Percentiles rank a stretch among this genome's conserved stretches.
phyloP scores from a whole-genome alignment of 2,329 filamentous ascomycete genomes.

The Chaetomiaceae sp. region DNA sequence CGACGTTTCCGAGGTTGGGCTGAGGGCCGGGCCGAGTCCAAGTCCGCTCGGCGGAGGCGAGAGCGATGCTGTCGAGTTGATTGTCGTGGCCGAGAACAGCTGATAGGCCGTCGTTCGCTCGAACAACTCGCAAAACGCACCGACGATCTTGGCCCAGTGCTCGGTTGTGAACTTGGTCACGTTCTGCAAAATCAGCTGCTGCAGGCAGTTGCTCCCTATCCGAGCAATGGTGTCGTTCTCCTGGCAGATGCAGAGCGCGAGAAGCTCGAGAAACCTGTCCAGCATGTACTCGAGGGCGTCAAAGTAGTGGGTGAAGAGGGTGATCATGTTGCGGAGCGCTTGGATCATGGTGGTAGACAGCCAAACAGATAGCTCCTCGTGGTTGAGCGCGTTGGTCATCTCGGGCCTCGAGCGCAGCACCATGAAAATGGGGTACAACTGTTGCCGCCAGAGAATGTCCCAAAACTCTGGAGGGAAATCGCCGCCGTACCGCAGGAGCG shows the following conservation, averaged over 20 bases:
- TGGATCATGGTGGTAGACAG: conserved; percentile 99
- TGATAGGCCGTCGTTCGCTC: conserved; percentile 91
- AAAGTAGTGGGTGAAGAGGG: conserved; percentile 97
- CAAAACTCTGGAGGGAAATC: conserved; percentile 93
- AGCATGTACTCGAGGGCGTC: conserved; percentile 96
- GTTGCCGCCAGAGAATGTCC: conserved; percentile 96
- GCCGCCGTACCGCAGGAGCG: conserved; percentile 80
- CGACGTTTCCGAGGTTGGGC: conserved; percentile 34
- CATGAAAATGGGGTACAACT: conserved; percentile 97
- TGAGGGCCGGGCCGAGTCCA: conserved; percentile 41
- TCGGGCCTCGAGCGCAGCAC: conserved; percentile 93
- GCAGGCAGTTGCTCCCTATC: conserved; percentile 96
- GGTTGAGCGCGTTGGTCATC: conserved; percentile 89
- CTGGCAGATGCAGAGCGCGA: conserved; percentile 95
- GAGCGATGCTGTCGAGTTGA: conserved; percentile 46
- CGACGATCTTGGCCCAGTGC: conserved; percentile 93
- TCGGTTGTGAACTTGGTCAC: conserved; percentile 81
- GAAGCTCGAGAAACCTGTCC: conserved; percentile 88
- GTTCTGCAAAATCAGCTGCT: conserved; percentile 94
- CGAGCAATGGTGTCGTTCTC: conserved; percentile 98
- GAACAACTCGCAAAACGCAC: conserved; percentile 92
- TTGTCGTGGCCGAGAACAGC: conserved; percentile 76
- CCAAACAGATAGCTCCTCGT: conserved; percentile 97
- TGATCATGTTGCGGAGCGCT: conserved; percentile 95
- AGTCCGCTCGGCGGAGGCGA: conserved; percentile 49